phyloP scores from a whole-genome alignment of 1,284 basidiomycete species.

The Sporisorium exsertum region DNA sequence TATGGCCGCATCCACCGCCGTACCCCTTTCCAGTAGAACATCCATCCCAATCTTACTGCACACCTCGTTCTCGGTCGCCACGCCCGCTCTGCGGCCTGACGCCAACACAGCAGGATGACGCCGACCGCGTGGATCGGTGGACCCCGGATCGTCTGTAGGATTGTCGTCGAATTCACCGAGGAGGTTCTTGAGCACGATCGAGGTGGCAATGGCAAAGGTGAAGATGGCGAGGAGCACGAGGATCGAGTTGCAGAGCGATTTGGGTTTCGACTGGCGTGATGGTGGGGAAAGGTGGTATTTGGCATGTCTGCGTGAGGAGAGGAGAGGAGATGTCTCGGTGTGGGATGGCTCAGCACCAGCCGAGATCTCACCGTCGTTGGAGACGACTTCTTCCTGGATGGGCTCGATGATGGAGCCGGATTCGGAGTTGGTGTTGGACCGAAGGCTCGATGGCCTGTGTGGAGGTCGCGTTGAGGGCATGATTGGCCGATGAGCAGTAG shows the following conservation, averaged over 20 bases:
- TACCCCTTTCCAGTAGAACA: constrained; percentile 78
- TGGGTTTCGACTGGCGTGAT: constrained; percentile 10
- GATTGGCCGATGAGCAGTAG: too few relatives aligned
- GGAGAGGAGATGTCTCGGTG: constrained; percentile 28
- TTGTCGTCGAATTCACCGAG: constrained; percentile 28
- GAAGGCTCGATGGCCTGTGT: constrained; percentile 34
- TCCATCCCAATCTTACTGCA: constrained; percentile 55
- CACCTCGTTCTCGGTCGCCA: constrained; percentile 54
- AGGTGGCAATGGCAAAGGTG: constrained; percentile 29
- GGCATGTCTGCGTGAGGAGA: constrained; percentile 10
- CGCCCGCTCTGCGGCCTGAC: constrained; percentile 45
- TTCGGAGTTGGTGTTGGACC: constrained; percentile 18
- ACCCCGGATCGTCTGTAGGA: neutral
- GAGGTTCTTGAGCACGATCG: constrained; percentile 45
- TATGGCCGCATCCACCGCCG: constrained; percentile 88
- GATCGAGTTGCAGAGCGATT: constrained; percentile 29
- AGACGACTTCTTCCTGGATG: constrained; percentile 40
- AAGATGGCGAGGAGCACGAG: constrained; percentile 49
- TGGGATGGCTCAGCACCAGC: constrained; percentile 1
- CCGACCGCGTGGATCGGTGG: constrained; percentile 22
- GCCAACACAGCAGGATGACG: constrained; percentile 50
- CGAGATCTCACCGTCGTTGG: constrained; percentile 24
- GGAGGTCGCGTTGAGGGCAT: constrained; percentile 5
- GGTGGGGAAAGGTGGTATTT: neutral
- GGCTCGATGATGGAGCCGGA: constrained; percentile 25